Percentiles rank a stretch among this genome's conserved stretches.
Evolutionary conservation across 164 flowering plant genomes (phyloP).

Genomic region (Magnolia officinalis): DNA sequence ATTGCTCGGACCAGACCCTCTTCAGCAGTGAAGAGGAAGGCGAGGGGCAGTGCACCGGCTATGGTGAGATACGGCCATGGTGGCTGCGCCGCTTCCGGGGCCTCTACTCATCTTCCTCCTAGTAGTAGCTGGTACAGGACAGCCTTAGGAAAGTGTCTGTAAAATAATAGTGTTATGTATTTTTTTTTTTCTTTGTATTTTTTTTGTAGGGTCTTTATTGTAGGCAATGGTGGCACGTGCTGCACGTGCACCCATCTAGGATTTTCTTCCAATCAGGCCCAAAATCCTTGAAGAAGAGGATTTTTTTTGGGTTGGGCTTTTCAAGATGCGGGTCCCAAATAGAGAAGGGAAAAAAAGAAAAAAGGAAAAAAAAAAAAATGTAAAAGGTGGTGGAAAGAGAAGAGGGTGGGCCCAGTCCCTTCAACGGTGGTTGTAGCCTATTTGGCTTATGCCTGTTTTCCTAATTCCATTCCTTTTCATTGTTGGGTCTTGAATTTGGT

Average conservation of each 20-base stretch:
- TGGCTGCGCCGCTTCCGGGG: slow-evolving; percentile 51
- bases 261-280: slow-evolving; percentile 30
- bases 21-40: slow-evolving; percentile 80
- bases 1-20: slow-evolving; percentile 94
- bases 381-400: background rate
- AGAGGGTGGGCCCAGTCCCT: background rate
- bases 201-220: slow-evolving; percentile 30
- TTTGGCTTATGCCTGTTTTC: background rate
- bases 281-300: slow-evolving; percentile 25
- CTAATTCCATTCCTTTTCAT: background rate
- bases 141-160: slow-evolving; percentile 31
- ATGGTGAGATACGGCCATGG: slow-evolving; percentile 48
- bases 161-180: slow-evolving; percentile 43
- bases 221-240: slow-evolving; percentile 28
- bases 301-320: slow-evolving; percentile 38
- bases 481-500: background rate
- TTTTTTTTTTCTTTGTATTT: slow-evolving; percentile 17
- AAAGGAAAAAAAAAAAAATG: background rate
- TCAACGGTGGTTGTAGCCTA: background rate
- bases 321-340: slow-evolving; percentile 39
- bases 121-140: slow-evolving; percentile 7
- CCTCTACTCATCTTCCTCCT: slow-evolving; percentile 24
- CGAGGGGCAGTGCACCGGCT: slow-evolving; percentile 87
- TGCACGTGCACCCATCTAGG: slow-evolving; percentile 21
- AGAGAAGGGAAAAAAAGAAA: slow-evolving; percentile 21